Base-by-base conservation (phyloP, 2,329 filamentous ascomycete genomes). In the Pseudopyrenochaeta lycopersici region DNA sequence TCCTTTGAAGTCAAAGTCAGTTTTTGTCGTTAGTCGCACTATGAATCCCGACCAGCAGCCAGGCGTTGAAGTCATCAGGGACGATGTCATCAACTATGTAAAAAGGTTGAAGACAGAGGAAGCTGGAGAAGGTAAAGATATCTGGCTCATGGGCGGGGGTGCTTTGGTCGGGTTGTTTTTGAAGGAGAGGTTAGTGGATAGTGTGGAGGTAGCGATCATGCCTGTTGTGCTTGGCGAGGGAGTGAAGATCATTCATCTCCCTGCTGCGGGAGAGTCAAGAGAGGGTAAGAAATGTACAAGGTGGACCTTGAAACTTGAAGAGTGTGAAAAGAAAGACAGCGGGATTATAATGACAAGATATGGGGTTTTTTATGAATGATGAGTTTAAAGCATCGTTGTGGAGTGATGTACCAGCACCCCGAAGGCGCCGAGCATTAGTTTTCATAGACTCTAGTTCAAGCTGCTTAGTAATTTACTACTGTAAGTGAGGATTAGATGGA, bases 171-270 rank as follows among this genome's bases (percentile, higher is more conserved):
- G 46, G 1, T 17, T 20, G 27, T 31, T 49, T 6, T 18, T 49
- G 12, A 20, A 46, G 3, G 49, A 17, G 20, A 33, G 49, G n/a
- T 30, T 52, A 6, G 20, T 52, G 18, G 49, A 52, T 40, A 27
- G n/a, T 7, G n/a, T 52, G n/a, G 49, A 52, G 35, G 33, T 41
- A 23, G 49, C 49, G 11, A 33, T 52, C 17, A 52, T 52, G 49
- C 41, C 49, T 10, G 49, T 52, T 4, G 3, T 52, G 3, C 31
- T 52, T 23, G 49, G 49, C 6, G 41, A 52, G 15, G 49, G 49
- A 11, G 27, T 52, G 10, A 46, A 46, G 20, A 39, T 52, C 31
- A 41, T 46, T 27, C 23, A 27, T 27, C 4, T 27, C 9, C 23
- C 23, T 27, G 23, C 23, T 27, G 23, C 4, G 9, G 23, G 9